Base-by-base conservation (phyloP, 805 yeast species). In the Starmerella etchellsii region DNA sequence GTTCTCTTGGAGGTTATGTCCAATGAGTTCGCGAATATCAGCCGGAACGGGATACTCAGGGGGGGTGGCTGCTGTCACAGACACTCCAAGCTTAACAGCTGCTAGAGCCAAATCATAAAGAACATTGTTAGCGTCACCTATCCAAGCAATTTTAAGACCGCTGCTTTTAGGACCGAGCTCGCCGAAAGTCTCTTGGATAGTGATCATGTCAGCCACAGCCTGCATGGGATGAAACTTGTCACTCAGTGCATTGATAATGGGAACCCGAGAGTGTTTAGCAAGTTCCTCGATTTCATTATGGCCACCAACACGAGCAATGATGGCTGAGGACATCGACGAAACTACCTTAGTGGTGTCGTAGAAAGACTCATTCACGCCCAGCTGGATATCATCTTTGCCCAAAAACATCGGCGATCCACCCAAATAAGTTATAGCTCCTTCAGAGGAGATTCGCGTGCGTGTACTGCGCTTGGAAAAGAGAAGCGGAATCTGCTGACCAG, bases 371-470 rank as follows among this genome's bases (percentile, higher is more conserved):
- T 91, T 91, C 33, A 84, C 95, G 33, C 98, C 98, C 41, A 91
- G 67, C 62, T 91, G 98, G 57, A 91, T 91, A 54, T 91, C 98
- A 52, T 87, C 95, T 53, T 81, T 84, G 37, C 98, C 97, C 50
- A 91, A 68, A 56, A 91, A 91, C 91, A 91, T 81, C 11, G 98
- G 95, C 53, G 79, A 91, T 6, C 87, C 97, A 16, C 97, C 97
- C 51, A 88, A 81, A 58, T 80, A 85, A 2, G 81, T 71, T 11
- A 87, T 81, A 14, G 98, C 98, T 37, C 94, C 96, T 59, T 91
- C 98, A 10, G 87, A 70, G 20, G 95, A 84, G 29, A 91, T 74
- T 62, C 98, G 76, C 20, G 98, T 91, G 62, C 98, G 73, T 20
- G 98, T 91, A 6, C 95, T 83, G 61, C 98, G 76, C 59, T 91